Evolutionary conservation across 768 basidiomycete species (phyloP), one percentile per base, ranked within the genome.

Genomic region (Dioszegia aurantiaca): DNA sequence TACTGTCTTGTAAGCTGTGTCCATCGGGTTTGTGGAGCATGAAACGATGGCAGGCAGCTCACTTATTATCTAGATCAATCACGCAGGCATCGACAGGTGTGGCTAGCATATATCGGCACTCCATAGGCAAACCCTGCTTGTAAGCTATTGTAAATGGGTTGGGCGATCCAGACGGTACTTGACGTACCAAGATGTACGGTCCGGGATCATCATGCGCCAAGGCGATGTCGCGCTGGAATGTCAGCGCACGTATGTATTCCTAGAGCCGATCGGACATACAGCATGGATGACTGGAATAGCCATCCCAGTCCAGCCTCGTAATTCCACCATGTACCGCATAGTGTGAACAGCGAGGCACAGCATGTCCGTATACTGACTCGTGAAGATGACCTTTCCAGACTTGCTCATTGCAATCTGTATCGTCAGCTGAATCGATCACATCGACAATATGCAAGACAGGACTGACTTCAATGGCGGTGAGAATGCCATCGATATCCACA

Each of bases 161-260:
- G n/a, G 33, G 10, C 28, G 27, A 17, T 39, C n/a, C n/a, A n/a
- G n/a, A n/a, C n/a, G n/a, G n/a, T n/a, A n/a, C n/a, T n/a, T n/a
- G 30, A 58, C 65, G 55, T 33, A 74, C 93, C 76, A 97, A 84
- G 67, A 98, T 91, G 86, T 90, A 98, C 60, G 94, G 94, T 31
- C 93, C 93, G 41, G 93, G 90, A 75, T 98, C 92, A 64, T 97
- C 92, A 61, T 93, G 87, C 64, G 90, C 89, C 52, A 98, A 89
- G 72, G 87, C 89, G 26, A 90, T 86, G 63, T 95, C 94, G 43
- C 93, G 85, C 67, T 72, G 30, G n/a, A 19, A 0, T 4, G 16
- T 58, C n/a, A 55, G 56, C 51, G 23, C 10, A 11, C 10, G 27
- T 24, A 3, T 56, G 33, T 6, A 33, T 33, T 33, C 33, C 6